Base-by-base conservation (phyloP, 345 rosid species). In the Zanthoxylum bungeanum region DNA sequence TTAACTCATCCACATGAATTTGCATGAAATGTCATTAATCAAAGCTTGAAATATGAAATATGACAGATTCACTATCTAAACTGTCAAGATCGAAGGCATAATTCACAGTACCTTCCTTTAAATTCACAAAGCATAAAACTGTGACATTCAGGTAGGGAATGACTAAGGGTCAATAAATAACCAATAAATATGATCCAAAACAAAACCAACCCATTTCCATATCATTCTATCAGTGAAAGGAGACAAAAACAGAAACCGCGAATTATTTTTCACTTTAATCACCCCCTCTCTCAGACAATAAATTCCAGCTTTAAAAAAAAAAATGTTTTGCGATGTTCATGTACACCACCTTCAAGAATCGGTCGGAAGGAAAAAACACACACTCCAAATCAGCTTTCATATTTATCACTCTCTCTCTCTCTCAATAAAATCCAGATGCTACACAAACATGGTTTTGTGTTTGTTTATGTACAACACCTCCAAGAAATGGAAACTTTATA, bases 1-100 rank as follows among this genome's bases (percentile, higher is more conserved):
- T 11, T 50, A 36, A 66, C 59, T 50, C n/a, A 21, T 50, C 8
- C 21, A 6, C 59, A 65, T 28, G 40, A 37, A 22, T 6, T 50
- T 27, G 21, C 44, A 58, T 46, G 53, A 36, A 11, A 76, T 64
- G 42, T 3, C 51, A 60, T 37, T 33, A 2, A 25, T 27, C 46
- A 55, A 30, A 75, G 55, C 75, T n/a, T 33, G 14, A 10, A 65
- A 60, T 27, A 53, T 9, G 16, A 70, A 28, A 40, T n/a, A n/a
- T n/a, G n/a, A n/a, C 17, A 42, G 60, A 61, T 36, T 56, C 39
- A 19, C 28, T 17, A 24, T 40, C 47, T 25, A 7, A 25, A 31
- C 4, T 19, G 2, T 64, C 68, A 59, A 66, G 44, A 37, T 10
- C 16, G n/a, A n/a, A 50, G 31, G 58, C 7, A 21, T 27, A 21